Conservation (phyloP, 106 monocot species). For the Dendrobium nobile region DNA sequence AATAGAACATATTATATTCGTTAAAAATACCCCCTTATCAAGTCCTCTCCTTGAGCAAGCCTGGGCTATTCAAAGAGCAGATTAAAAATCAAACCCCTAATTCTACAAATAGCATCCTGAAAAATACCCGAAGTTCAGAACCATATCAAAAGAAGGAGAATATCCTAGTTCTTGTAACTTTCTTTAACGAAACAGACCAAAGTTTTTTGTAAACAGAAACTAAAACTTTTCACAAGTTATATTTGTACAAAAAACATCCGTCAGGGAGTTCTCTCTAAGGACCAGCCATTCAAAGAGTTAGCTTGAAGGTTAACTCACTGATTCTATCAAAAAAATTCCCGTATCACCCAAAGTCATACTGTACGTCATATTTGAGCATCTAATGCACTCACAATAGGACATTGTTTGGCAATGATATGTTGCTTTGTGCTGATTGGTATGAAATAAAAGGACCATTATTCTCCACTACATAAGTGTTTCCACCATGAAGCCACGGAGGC, state of each 20-base stretch:
- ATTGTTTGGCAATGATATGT: not conserved
- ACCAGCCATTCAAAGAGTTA: not conserved
- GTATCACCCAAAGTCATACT: not conserved
- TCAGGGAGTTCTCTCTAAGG: not conserved
- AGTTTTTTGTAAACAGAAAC: not conserved
- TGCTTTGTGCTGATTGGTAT: not conserved
- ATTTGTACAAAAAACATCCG: not conserved
- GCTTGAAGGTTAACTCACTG: not conserved
- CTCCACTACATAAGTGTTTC: not conserved
- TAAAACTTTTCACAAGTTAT: not conserved
- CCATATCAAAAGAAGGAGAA: not conserved
- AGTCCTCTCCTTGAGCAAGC: not conserved
- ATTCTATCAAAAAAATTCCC: not conserved
- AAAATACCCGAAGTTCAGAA: not conserved
- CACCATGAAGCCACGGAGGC: not conserved
- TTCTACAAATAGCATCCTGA: not conserved
- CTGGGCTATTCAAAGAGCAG: not conserved
- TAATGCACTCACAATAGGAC: not conserved
- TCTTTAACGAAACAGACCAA: not conserved
- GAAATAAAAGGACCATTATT: too few species aligned
- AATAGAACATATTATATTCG: not conserved
- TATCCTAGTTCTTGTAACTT: not conserved
- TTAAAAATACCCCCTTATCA: not conserved
- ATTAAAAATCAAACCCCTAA: not conserved
- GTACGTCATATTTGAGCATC: not conserved